Conservation (phyloP, 2,329 filamentous ascomycete species). For the Diplodia corticola region DNA sequence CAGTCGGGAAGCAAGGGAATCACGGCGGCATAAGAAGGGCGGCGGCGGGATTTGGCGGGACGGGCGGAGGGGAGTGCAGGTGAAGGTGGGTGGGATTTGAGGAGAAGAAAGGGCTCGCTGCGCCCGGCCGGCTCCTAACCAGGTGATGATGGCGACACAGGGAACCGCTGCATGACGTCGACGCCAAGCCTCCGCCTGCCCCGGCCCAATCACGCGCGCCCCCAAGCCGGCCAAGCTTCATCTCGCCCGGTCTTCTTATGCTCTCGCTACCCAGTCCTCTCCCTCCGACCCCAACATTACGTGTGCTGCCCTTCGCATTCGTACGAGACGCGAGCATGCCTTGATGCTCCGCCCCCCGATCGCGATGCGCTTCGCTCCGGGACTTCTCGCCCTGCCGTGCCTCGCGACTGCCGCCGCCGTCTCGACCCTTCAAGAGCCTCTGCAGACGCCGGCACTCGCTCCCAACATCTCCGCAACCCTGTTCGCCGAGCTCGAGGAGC, state of each 20-base stretch:
- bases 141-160: slow-evolving; percentile 20
- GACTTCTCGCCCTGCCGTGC: slow-evolving; percentile 6
- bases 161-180: slow-evolving; percentile 18
- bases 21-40: slow-evolving; percentile 13
- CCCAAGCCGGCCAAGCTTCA: background rate
- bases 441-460: slow-evolving; percentile 24
- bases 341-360: background rate
- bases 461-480: slow-evolving; percentile 60
- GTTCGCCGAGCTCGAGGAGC: slow-evolving; percentile 80
- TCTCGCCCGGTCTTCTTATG: background rate
- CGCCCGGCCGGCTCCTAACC: background rate
- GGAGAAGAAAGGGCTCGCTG: background rate
- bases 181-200: slow-evolving; percentile 13
- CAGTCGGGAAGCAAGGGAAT: background rate
- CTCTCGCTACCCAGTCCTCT: background rate
- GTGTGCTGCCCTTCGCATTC: slow-evolving; percentile 5
- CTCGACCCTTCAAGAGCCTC: slow-evolving; percentile 26
- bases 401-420: slow-evolving; percentile 6
- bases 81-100: background rate
- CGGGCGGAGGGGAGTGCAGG: background rate
- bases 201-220: slow-evolving; percentile 11
- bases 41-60: background rate
- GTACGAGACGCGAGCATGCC: slow-evolving; percentile 17
- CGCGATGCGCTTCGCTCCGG: slow-evolving; percentile 19
- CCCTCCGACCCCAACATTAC: slow-evolving; percentile 11